Conservation (phyloP, 306 rosid genomes). For the Ormosia emarginata region DNA sequence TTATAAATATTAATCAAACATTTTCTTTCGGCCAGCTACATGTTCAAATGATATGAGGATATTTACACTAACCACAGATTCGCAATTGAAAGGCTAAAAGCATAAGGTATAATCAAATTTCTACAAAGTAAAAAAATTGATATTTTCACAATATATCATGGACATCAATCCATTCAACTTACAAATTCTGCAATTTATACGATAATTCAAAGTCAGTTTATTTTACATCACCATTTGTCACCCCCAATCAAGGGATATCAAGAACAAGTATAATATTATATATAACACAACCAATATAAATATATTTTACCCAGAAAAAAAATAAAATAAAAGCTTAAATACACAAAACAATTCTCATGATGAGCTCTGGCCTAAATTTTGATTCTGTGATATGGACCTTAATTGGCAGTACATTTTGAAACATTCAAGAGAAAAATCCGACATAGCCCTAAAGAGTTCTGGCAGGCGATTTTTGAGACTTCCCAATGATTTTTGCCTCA, state of each 20-base stretch:
- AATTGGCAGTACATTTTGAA: slow-evolving; percentile 62
- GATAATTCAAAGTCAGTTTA: background rate
- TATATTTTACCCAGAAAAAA: background rate
- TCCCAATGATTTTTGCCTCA: slow-evolving; percentile 76
- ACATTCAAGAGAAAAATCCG: slow-evolving; percentile 55
- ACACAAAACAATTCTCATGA: slow-evolving; percentile 10
- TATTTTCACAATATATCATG: background rate
- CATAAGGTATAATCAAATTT: background rate
- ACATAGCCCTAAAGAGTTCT: slow-evolving; percentile 71
- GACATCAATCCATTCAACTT: background rate
- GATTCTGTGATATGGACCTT: slow-evolving; percentile 36
- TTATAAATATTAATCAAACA: background rate
- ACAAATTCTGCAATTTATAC: background rate
- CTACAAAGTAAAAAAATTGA: background rate
- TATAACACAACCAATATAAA: background rate
- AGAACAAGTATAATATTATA: background rate
- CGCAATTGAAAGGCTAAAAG: background rate
- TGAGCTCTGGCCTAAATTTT: slow-evolving; percentile 26
- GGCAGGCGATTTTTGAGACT: slow-evolving; percentile 72
- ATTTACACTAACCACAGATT: background rate
- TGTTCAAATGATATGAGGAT: background rate
- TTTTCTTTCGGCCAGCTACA: background rate
- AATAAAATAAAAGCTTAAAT: background rate
- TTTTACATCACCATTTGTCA: background rate
- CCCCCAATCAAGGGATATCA: background rate